phyloP scores from a whole-genome alignment of 768 basidiomycete genomes.

The Pisolithus marmoratus region DNA sequence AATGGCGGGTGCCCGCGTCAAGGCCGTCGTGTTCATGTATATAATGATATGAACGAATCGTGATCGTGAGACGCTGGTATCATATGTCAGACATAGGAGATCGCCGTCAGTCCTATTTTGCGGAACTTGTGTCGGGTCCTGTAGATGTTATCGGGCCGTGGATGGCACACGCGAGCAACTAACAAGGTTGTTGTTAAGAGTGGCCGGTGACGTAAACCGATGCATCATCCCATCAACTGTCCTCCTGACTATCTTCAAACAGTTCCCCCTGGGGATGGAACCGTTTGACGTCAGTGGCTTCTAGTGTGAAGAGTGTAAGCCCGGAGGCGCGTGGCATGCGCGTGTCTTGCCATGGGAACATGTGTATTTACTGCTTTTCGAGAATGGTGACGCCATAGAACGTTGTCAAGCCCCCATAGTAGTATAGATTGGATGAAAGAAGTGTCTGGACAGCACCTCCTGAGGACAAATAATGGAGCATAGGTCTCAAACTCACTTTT shows the following conservation, averaged over 20 bases:
- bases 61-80: neutral
- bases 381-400: slow-evolving; percentile 15
- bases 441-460: too few relatives aligned
- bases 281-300: neutral
- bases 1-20: neutral
- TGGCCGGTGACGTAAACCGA: too few relatives aligned
- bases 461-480: too few relatives aligned
- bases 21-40: neutral
- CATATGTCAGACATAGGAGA: neutral
- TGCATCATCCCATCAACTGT: neutral
- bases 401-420: neutral
- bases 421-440: too few relatives aligned
- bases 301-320: neutral
- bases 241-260: neutral
- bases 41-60: neutral
- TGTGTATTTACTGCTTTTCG: slow-evolving; percentile 12
- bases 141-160: neutral
- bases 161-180: neutral
- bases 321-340: slow-evolving; percentile 14
- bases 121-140: neutral
- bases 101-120: neutral
- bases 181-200: neutral
- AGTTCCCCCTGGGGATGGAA: neutral
- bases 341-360: slow-evolving; percentile 26
- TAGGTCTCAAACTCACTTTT: too few relatives aligned